Evolutionary conservation across 2,329 filamentous ascomycete species (phyloP), one percentile per base, ranked within the genome.

Genomic region (Scytalidium sp.): DNA sequence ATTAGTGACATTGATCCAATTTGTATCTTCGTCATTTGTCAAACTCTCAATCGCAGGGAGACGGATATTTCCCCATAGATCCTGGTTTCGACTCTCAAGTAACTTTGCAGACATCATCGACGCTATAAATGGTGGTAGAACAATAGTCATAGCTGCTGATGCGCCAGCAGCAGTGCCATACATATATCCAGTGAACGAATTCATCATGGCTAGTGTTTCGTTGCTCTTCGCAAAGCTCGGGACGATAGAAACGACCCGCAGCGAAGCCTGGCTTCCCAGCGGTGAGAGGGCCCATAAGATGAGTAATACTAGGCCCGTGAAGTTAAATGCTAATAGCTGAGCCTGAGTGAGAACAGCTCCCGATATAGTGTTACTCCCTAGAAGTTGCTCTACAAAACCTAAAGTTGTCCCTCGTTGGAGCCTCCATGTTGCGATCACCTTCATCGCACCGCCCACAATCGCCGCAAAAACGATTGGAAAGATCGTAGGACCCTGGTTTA

Each of bases 381-480:
- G 47, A 5, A 58, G 41, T 21, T 48, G 47, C 41, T 58, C 56
- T 5, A 58, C 36, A 43, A 49, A 19, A 15, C 54, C 56, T 13
- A 56, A 41, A 8, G 47, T 49, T 2, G 50, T 41, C 10, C 56
- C 56, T 15, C 41, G 39, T 20, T 55, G 54, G 3, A 53, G 27
- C 22, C 52, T 55, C 49, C 49, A 56, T 3, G 52, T 50, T 15
- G 56, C 52, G 19, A 56, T 13, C 22, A 54, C 53, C 29, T 55
- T 41, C 43, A 55, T 48, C 11, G 45, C 32, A 23, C 54, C 48
- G n/a, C 56, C 56, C n/a, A 58, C 46, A 21, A 58, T 41, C n/a
- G 55, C 17, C 3, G 56, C 55, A 43, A 58, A 58, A 21, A 53
- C 22, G 15, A 58, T 19, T 1, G 56, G 56, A 25, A 58, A 56